phyloP scores from a whole-genome alignment of 1,139 yeast genomes.

The Saccharomyces hybrid region DNA sequence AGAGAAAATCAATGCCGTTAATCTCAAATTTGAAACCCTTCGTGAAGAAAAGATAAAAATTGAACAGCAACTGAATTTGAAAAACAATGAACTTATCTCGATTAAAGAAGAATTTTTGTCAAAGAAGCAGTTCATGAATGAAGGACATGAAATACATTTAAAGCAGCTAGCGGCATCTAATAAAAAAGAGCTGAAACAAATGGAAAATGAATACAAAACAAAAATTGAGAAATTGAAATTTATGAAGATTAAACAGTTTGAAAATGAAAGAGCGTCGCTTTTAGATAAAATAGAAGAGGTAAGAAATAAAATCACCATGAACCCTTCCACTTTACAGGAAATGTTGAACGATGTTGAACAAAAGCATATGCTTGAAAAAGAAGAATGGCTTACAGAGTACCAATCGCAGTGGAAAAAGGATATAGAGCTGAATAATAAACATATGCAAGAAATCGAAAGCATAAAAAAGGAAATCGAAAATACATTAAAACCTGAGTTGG shows the following conservation, averaged over 20 bases:
- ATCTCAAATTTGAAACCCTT: conserved; percentile 16
- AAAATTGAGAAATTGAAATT: conserved; percentile 36
- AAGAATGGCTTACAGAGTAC: conserved; percentile 24
- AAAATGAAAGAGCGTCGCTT: conserved; percentile 26
- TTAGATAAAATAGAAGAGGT: conserved; percentile 19
- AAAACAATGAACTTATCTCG: conserved; percentile 38
- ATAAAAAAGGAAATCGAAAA: conserved; percentile 16
- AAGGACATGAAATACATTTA: conserved; percentile 34
- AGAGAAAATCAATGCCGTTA: conserved; percentile 20
- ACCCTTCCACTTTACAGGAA: conserved; percentile 18
- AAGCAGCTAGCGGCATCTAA: conserved; percentile 34
- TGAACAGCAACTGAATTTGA: conserved; percentile 30
- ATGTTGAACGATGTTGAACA: conserved; percentile 18
- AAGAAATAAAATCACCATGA: conserved; percentile 21
- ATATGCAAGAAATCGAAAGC: conserved; percentile 14
- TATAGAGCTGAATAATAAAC: conserved; percentile 15
- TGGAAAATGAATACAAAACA: conserved; percentile 33
- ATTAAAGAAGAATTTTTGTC: conserved; percentile 31
- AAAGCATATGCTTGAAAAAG: conserved; percentile 18
- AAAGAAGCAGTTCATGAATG: conserved; percentile 28
- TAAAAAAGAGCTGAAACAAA: conserved; percentile 33
- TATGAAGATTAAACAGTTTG: conserved; percentile 29
- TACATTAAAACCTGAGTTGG: conserved; percentile 14
- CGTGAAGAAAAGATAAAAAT: conserved; percentile 35
- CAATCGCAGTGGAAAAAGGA: conserved; percentile 20